Evolutionary conservation across 306 rosid species (phyloP).

Genomic region (Hippophae tibetana): DNA sequence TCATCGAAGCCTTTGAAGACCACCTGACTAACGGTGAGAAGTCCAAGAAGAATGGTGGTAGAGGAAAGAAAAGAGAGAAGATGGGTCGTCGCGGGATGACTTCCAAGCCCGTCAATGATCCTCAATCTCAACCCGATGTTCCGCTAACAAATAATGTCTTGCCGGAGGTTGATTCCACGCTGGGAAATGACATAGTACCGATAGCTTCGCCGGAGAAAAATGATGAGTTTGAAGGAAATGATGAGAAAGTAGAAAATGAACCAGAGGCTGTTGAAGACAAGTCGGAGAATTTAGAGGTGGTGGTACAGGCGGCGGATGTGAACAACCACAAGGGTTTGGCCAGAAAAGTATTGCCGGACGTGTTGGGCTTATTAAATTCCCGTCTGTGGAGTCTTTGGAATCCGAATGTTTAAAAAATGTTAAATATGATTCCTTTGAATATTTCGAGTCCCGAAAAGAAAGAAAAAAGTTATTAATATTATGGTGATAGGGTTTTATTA

Average conservation of each 20-base stretch:
- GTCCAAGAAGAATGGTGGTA: constrained; percentile 22
- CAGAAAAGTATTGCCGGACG: constrained; percentile 66
- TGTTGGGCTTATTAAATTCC: constrained; percentile 54
- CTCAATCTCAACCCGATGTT: constrained; percentile 2
- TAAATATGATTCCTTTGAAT: neutral
- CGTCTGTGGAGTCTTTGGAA: constrained; percentile 74
- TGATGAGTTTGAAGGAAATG: constrained; percentile 1
- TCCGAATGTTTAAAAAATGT: constrained; percentile 36
- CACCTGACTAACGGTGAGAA: constrained; percentile 34
- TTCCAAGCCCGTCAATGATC: neutral
- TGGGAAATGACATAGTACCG: constrained; percentile 9
- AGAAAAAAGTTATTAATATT: too few species aligned
- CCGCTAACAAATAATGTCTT: neutral
- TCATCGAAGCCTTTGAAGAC: constrained; percentile 61
- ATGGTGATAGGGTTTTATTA: too few species aligned
- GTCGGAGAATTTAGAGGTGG: constrained; percentile 5
- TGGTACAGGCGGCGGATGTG: constrained; percentile 19
- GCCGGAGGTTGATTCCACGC: constrained; percentile 4
- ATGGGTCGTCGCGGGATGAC: constrained; percentile 17
- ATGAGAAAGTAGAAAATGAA: neutral
- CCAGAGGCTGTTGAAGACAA: neutral
- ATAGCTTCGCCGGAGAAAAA: neutral
- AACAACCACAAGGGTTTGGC: constrained; percentile 48
- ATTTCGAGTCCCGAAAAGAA: too few species aligned
- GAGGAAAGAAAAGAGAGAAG: constrained; percentile 30